Evolutionary conservation across 2,329 filamentous ascomycete genomes (phyloP), one percentile per base, ranked within the genome.

Genomic region (Eutypella sp.): DNA sequence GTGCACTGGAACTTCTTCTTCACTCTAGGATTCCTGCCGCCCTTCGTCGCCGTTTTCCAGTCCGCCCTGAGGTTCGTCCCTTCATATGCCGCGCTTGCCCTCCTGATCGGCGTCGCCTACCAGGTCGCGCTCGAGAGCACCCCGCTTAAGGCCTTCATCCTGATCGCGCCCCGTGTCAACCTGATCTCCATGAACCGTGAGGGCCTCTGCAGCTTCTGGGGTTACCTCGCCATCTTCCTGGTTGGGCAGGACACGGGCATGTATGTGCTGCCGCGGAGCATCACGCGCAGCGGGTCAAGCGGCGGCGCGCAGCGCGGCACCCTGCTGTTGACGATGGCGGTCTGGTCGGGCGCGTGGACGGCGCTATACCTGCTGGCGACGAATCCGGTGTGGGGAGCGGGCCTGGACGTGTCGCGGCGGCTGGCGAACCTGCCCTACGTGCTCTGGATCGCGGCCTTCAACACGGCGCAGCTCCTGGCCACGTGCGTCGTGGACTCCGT

Each of bases 1-100:
- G 89, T 99, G 9, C 93, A 99, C 67, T 99, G 93, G 93, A 99
- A 99, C 67, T 99, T 99, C 67, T 99, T 99, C 76, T 97, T 97
- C 69, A 99, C 93, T 0, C 75, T 99, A 9, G 91, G 84, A 5
- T 79, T 96, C 40, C 71, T 99, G 20, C 89, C 92, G 1, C 91
- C 91, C 1, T 95, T 95, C 58, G 83, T 95, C 43, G 90, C 92
- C 23, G 65, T 93, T 0, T 88, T 92, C 49, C 88, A 95, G 62
- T 79, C 85, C 1, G 70, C 84, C 0, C 79, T 92, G 47, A 73
- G 76, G 15, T 60, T 86, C 45, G 68, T 95, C 4, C 87, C 87
- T 3, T 92, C 87, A 1, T 92, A 89, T 59, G 85, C 89, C 15
- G 72, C 79, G 2, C 75, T 96, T 23, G 83, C 89, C 0, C 69